Conservation (phyloP, 2,329 filamentous ascomycete genomes). For the Mariannaea elegans region DNA sequence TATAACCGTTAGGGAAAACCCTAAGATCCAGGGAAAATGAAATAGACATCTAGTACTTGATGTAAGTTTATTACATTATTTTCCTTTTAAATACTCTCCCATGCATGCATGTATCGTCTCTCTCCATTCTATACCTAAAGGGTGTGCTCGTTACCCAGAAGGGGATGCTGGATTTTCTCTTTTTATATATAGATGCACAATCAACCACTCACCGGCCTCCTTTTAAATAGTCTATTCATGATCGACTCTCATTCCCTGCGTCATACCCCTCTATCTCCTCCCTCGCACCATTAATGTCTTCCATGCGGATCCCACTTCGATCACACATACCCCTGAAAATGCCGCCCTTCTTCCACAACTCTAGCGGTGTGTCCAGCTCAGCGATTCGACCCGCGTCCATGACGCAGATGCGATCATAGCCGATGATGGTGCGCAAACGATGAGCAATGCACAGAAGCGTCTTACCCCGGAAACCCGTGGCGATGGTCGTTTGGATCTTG, state of each 20-base stretch:
- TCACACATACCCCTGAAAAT: constrained; percentile 95
- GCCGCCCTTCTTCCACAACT: constrained; percentile 76
- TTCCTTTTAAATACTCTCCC: too few species aligned
- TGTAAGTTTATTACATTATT: too few species aligned
- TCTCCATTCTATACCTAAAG: too few species aligned
- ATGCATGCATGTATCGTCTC: too few species aligned
- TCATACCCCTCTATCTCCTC: constrained; percentile 43
- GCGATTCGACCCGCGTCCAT: constrained; percentile 92
- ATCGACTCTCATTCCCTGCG: background rate
- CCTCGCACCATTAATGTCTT: constrained; percentile 60
- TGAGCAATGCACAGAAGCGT: constrained; percentile 94
- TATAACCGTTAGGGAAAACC: too few species aligned
- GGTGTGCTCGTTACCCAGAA: too few species aligned
- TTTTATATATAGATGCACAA: too few species aligned
- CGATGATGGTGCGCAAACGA: constrained; percentile 88
- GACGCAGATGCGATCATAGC: constrained; percentile 94
- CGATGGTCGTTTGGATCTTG: constrained; percentile 92
- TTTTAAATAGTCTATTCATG: constrained; percentile 3
- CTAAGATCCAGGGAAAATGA: too few species aligned
- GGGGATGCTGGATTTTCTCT: too few species aligned
- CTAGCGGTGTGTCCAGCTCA: constrained; percentile 81
- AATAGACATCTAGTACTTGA: too few species aligned
- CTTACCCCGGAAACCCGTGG: constrained; percentile 82
- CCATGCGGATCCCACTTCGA: constrained; percentile 75
- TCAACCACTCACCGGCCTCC: background rate